These are phyloP conservation scores for Metschnikowia picachoensis DNA, from an alignment of 805 yeast species.

Conservation along the genomic window DNA sequence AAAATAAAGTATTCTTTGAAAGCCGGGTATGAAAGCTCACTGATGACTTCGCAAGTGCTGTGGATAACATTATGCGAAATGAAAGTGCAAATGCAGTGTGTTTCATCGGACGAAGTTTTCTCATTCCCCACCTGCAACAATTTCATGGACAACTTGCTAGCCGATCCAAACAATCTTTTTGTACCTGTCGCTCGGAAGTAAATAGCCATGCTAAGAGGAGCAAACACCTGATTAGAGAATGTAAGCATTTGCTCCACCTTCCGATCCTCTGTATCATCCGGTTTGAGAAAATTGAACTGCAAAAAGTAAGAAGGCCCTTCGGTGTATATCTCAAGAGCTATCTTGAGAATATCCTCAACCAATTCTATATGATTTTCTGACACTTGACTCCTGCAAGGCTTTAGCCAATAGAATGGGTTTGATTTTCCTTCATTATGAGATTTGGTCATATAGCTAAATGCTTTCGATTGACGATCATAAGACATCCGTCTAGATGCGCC, in stretches of 20 bases:
- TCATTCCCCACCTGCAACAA: conserved; percentile 20
- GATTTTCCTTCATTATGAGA: not conserved
- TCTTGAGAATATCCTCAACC: conserved; percentile 29
- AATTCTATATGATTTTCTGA: not conserved
- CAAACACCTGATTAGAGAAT: conserved; percentile 25
- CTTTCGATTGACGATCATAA: too few species aligned
- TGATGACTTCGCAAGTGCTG: conserved; percentile 32
- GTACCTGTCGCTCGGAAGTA: conserved; percentile 15
- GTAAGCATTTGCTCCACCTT: conserved; percentile 10
- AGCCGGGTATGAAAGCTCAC: conserved; percentile 32
- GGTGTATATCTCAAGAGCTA: conserved; percentile 30
- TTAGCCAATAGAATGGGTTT: not conserved
- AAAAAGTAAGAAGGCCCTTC: conserved; percentile 34
- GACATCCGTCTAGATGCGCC: too few species aligned
- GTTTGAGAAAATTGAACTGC: not conserved
- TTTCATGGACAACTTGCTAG: conserved; percentile 30
- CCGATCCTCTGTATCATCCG: not conserved
- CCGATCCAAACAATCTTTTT: conserved; percentile 29
- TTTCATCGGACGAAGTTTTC: conserved; percentile 8
- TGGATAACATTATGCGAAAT: conserved; percentile 31
- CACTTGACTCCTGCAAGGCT: conserved; percentile 1
- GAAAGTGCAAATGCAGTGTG: conserved; percentile 14
- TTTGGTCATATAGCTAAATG: too few species aligned
- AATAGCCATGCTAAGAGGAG: conserved; percentile 27
- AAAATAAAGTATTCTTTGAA: conserved; percentile 36